These are phyloP conservation scores for Starmerella cellae DNA, from an alignment of 805 yeast genomes.

Conservation along the genomic window DNA sequence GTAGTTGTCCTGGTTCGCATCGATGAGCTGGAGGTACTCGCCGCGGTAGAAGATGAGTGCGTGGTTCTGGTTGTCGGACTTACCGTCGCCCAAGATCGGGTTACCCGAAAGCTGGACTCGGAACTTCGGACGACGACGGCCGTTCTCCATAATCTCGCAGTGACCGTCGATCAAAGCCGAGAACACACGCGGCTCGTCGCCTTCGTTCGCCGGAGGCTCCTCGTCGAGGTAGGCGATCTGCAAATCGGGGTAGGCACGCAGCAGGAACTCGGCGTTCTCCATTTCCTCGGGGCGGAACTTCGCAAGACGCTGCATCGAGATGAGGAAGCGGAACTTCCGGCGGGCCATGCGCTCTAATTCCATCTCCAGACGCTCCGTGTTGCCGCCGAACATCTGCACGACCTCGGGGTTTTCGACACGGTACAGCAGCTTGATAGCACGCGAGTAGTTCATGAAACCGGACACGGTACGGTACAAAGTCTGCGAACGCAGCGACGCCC, in stretches of 20 bases:
- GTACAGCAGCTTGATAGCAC: constrained; percentile 85
- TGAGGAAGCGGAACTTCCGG: constrained; percentile 65
- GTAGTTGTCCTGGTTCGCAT: constrained; percentile 93
- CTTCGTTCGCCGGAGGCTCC: constrained; percentile 46
- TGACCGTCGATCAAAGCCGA: constrained; percentile 59
- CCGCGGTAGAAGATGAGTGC: constrained; percentile 80
- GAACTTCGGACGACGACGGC: constrained; percentile 47
- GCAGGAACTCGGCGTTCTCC: constrained; percentile 51
- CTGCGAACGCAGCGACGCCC: constrained; percentile 97
- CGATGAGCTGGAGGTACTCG: constrained; percentile 86
- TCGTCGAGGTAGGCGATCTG: constrained; percentile 87
- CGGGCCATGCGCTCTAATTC: constrained; percentile 77
- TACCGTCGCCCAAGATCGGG: constrained; percentile 93
- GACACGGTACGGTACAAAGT: constrained; percentile 93
- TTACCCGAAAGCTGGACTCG: constrained; percentile 76
- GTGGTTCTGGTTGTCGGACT: constrained; percentile 88
- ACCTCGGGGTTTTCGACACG: constrained; percentile 92
- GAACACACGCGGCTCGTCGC: constrained; percentile 38
- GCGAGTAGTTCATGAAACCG: constrained; percentile 96
- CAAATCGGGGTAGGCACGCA: constrained; percentile 58
- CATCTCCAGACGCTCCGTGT: constrained; percentile 89
- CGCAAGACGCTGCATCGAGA: constrained; percentile 78
- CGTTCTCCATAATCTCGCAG: constrained; percentile 42
- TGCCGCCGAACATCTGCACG: constrained; percentile 97
- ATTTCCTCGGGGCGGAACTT: constrained; percentile 51